These are phyloP conservation scores for Fusarium falciforme DNA, from an alignment of 2,329 filamentous ascomycete genomes.

Conservation along the genomic window DNA sequence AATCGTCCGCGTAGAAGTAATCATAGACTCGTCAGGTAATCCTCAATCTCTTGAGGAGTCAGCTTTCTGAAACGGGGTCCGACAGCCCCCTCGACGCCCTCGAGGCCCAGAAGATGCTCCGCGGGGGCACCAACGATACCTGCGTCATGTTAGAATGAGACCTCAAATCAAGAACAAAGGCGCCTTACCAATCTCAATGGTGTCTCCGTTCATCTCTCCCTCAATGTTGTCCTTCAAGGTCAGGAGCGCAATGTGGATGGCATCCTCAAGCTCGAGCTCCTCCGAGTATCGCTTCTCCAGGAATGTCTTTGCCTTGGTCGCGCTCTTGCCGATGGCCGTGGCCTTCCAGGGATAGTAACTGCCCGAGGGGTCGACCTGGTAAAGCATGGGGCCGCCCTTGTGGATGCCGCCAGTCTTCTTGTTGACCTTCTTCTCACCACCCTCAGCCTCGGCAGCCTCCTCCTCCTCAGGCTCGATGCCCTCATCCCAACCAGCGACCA, in stretches of 20 bases:
- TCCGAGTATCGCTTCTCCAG: slow-evolving; percentile 99
- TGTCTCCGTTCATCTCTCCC: slow-evolving; percentile 99
- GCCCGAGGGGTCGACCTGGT: slow-evolving; percentile 98
- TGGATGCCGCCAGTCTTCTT: slow-evolving; percentile 95
- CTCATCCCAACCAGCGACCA: slow-evolving; percentile 98
- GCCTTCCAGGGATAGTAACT: slow-evolving; percentile 99
- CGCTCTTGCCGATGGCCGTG: slow-evolving; percentile 98
- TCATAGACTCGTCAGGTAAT: slow-evolving; percentile 98
- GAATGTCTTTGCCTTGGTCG: slow-evolving; percentile 98
- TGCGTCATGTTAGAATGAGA: slow-evolving; percentile 52
- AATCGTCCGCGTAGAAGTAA: slow-evolving; percentile 40
- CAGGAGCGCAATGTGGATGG: slow-evolving; percentile 96
- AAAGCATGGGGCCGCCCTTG: slow-evolving; percentile 96
- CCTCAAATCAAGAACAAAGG: fast-evolving
- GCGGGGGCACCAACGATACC: slow-evolving; percentile 96
- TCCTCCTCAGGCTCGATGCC: slow-evolving; percentile 89
- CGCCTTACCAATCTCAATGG: slow-evolving; percentile 90
- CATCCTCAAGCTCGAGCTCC: slow-evolving; percentile 95
- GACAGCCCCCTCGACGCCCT: slow-evolving; percentile 85
- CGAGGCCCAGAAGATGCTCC: slow-evolving; percentile 90
- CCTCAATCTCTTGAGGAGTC: slow-evolving; percentile 97
- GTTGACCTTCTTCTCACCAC: slow-evolving; percentile 77
- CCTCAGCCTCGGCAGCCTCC: slow-evolving; percentile 64
- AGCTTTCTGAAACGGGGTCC: slow-evolving; percentile 94
- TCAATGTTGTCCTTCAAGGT: slow-evolving; percentile 99